A percentile compares a stretch with the other conserved stretches of the same genome.
phyloP scores from a whole-genome alignment of 116 monocot species.

The Posidonia oceanica region DNA sequence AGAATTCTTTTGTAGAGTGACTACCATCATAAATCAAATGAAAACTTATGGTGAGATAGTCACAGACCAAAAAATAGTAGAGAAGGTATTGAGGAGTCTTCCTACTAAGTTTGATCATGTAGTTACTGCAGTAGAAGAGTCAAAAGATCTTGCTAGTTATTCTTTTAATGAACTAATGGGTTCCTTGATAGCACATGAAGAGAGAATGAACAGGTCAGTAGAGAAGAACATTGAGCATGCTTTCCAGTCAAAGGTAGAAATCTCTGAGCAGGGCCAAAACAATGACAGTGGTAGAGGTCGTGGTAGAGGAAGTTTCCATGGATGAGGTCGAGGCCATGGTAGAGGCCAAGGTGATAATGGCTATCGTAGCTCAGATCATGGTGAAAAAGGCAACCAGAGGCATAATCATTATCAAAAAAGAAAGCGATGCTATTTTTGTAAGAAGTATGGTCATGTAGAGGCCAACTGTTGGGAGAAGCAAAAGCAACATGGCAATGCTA shows the following conservation, averaged over 20 bases:
- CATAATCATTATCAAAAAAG: too few relatives aligned
- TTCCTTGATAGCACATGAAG: slow-evolving; percentile 11
- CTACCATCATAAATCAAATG: neutral
- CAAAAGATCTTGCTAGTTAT: slow-evolving; percentile 5
- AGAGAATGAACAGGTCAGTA: slow-evolving; percentile 1
- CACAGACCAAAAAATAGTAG: neutral
- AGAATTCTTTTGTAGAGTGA: slow-evolving; percentile 7
- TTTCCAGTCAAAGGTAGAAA: slow-evolving; percentile 5
- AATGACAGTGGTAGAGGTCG: neutral
- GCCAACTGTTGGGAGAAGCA: slow-evolving; percentile 6
- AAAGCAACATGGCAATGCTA: slow-evolving; percentile 10
- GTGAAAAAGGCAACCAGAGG: too few relatives aligned
- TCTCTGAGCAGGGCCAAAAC: neutral
- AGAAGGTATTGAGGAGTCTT: slow-evolving; percentile 14
- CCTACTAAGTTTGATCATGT: slow-evolving; percentile 8
- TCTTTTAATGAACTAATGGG: slow-evolving; percentile 13
- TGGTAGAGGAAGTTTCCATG: too few relatives aligned
- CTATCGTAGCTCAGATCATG: neutral
- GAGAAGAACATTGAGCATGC: slow-evolving; percentile 6
- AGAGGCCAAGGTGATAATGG: neutral
- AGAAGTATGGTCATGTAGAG: slow-evolving; percentile 12
- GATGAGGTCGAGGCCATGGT: neutral
- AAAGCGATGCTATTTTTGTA: slow-evolving; percentile 12
- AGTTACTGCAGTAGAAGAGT: neutral
- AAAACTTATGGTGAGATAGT: too few relatives aligned